Evolutionary conservation across 116 monocot species (phyloP), one percentile per base, ranked within the genome.

Genomic region (Posidonia oceanica): DNA sequence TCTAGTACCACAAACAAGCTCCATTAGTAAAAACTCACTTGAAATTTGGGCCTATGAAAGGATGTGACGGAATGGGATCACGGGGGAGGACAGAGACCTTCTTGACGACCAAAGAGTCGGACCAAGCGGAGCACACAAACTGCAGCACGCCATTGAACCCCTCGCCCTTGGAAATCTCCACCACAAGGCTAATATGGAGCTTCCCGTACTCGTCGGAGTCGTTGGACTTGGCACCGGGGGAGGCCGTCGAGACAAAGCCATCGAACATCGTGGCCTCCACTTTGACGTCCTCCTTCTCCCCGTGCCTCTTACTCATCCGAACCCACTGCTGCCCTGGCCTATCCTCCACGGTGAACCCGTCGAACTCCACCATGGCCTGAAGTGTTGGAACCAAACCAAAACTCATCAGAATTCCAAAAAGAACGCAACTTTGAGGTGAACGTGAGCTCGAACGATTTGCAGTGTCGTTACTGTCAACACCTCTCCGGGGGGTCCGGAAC

Each of bases 111-210:
- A 95, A 21, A 3, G 81, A 75, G 36, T 88, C 95, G 0, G 84
- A 73, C 86, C 87, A 91, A 39, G 84, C 91, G 15, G 95, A 88
- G 85, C 95, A 95, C 4, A 80, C 56, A 71, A 88, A 88, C 64
- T 87, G 86, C 15, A 86, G 69, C 7, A 77, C 80, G 7, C 39
- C 42, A 37, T 55, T 68, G 5, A 65, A 69, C 2, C 40, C 74
- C 20, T 76, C 74, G 11, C 74, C 79, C 62, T 84, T 88, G 6
- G 86, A 79, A 20, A 95, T 85, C 69, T 91, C 86, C 22, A 95
- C 86, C n/a, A 81, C 38, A 54, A 95, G 64, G 70, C 86, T 95
- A 52, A 91, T 85, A 70, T 85, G 88, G 16, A 84, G 65, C 42
- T 84, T 78, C 51, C 74, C 66, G 44, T 71, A 71, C 8, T 68